Base-by-base conservation (phyloP, 345 rosid species). In the Linum trigynum region DNA sequence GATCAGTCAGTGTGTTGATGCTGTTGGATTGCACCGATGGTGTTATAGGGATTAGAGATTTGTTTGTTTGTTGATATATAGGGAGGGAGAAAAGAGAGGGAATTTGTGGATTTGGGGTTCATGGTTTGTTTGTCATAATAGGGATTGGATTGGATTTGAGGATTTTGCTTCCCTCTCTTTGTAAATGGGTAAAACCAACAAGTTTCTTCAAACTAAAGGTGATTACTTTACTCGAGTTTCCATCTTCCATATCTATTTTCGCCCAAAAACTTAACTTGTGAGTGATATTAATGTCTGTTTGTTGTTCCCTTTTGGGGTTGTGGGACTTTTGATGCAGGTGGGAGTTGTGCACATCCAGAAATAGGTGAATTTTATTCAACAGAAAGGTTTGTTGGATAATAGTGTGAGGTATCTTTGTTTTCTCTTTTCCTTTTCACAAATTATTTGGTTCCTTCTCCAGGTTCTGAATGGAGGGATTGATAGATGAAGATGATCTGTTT, bases 261-360 rank as follows among this genome's bases (percentile, higher is more conserved):
- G 4, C 0, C 45, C 14, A 15, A 32, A 57, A 17, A 51, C 65
- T 41, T 37, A 56, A 8, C 12, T 56, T 15, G 16, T 32, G 61
- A 57, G 5, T 9, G 38, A 57, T 32, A 10, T 57, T 57, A 57
- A 17, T 57, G 61, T 32, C 32, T 74, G 68, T n/a, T 61, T 73
- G 55, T 43, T 76, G 65, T 66, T 63, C 53, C 53, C 11, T 48
- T 48, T 48, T 48, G 53, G 53, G 53, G 71, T 63, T 69, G 71
- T 85, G 77, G 70, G 71, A 71, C 72, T 17, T 23, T 17, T 57
- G 61, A 66, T 85, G 92, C 90, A 86, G 95, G 87, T 87, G 89
- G 53, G 81, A 80, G 72, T 67, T 79, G 69, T 84, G 72, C 71
- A 59, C 79, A 71, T 78, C 74, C 71, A 65, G 72, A 55, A 74